Evolutionary conservation across 73 alveolate genomes (phyloP).

Genomic region (Halteria grandinella): DNA sequence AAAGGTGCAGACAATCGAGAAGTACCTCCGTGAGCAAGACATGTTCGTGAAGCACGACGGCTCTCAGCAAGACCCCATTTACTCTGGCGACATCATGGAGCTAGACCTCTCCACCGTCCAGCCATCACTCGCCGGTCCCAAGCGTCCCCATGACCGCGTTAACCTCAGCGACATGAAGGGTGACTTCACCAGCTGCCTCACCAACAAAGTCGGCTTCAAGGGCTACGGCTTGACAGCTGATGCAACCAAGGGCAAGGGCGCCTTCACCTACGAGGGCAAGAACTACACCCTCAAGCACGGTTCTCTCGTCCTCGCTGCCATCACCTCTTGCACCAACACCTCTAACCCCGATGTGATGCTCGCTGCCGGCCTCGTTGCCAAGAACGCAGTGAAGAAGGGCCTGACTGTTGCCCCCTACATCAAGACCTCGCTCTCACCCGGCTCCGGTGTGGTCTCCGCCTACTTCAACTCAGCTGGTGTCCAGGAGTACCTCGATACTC

Average conservation of each 20-base stretch:
- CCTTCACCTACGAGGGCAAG: slow-evolving; percentile 67
- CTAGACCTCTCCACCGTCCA: slow-evolving; percentile 81
- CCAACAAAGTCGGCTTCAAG: slow-evolving; percentile 79
- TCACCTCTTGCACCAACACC: slow-evolving; percentile 94
- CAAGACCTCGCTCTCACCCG: slow-evolving; percentile 92
- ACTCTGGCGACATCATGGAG: slow-evolving; percentile 76
- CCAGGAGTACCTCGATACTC: slow-evolving; percentile 66
- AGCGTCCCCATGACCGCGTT: slow-evolving; percentile 66
- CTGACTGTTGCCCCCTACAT: slow-evolving; percentile 77
- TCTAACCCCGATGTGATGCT: slow-evolving; percentile 90
- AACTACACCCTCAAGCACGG: slow-evolving; percentile 76
- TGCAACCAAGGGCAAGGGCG: slow-evolving; percentile 30
- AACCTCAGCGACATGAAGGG: slow-evolving; percentile 19
- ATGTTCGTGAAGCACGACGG: slow-evolving; percentile 76
- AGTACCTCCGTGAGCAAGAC: slow-evolving; percentile 71
- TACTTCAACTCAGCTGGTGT: slow-evolving; percentile 83
- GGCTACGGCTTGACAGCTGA: slow-evolving; percentile 78
- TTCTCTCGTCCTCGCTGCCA: slow-evolving; percentile 89
- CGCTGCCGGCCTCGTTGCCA: slow-evolving; percentile 94
- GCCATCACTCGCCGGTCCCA: slow-evolving; percentile 90
- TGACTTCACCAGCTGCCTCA: slow-evolving; percentile 74
- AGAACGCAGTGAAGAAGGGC: slow-evolving; percentile 90
- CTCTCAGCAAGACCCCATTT: slow-evolving; percentile 58
- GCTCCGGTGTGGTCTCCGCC: slow-evolving; percentile 85
- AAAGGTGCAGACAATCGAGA: slow-evolving; percentile 61